These are phyloP conservation scores for Ustilago sp. DNA, from an alignment of 1,284 basidiomycete species.

Conservation along the genomic window DNA sequence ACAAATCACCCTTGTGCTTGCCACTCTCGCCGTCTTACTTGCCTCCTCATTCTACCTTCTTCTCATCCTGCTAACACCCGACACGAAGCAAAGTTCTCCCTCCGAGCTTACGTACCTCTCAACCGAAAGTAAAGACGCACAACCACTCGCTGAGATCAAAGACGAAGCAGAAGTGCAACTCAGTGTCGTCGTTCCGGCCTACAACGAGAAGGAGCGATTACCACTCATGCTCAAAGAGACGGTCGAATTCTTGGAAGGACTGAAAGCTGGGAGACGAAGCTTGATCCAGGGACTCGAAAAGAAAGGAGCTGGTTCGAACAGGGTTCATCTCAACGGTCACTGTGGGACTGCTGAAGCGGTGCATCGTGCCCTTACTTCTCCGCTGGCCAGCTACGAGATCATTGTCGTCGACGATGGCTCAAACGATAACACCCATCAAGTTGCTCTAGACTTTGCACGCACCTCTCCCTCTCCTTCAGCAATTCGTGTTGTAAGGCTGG, in stretches of 20 bases:
- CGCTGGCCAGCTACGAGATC: conserved; percentile 74
- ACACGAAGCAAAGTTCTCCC: conserved; percentile 13
- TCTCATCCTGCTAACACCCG: conserved; percentile 31
- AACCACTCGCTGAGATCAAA: conserved; percentile 19
- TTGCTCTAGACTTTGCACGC: conserved; percentile 78
- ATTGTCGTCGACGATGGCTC: conserved; percentile 91
- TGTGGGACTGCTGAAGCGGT: neutral
- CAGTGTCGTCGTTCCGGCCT: conserved; percentile 87
- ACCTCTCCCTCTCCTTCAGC: conserved; percentile 72
- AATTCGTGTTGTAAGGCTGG: conserved; percentile 82
- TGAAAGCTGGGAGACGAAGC: conserved; percentile 14
- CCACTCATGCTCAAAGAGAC: conserved; percentile 83
- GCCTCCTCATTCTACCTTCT: conserved; percentile 29
- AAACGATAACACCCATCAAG: conserved; percentile 78
- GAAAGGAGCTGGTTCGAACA: neutral
- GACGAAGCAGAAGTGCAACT: conserved; percentile 71
- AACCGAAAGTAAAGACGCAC: conserved; percentile 2
- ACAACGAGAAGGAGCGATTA: conserved; percentile 85
- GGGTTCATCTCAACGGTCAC: neutral
- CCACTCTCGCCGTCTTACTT: conserved; percentile 9
- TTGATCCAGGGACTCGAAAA: conserved; percentile 20
- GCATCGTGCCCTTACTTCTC: conserved; percentile 19
- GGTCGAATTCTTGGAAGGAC: conserved; percentile 72
- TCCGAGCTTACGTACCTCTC: conserved; percentile 16
- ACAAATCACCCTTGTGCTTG: conserved; percentile 19